Evolutionary conservation across 2,329 filamentous ascomycete genomes (phyloP).

Genomic region (Hypomyces perniciosus): DNA sequence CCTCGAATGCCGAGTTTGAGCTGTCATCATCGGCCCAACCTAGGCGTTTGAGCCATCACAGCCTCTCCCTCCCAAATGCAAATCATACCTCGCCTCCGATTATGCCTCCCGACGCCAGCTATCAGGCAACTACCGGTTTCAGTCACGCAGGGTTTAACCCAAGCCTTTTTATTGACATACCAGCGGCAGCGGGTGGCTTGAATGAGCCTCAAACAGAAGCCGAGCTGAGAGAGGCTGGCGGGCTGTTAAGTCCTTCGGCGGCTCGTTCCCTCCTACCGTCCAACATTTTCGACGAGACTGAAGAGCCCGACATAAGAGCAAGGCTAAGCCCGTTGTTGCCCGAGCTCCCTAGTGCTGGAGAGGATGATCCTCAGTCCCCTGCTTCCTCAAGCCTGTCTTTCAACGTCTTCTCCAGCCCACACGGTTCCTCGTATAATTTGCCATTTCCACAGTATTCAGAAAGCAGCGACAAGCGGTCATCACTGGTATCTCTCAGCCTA

Average conservation of each 20-base stretch:
- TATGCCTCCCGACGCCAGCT: conserved; percentile 35
- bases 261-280: conserved; percentile 70
- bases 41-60: conserved; percentile 43
- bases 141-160: conserved; percentile 46
- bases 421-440: conserved; percentile 53
- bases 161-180: conserved; percentile 47
- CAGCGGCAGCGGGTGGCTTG: conserved; percentile 32
- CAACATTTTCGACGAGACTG: conserved; percentile 54
- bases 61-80: conserved; percentile 40
- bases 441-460: conserved; percentile 48
- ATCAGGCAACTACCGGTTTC: conserved; percentile 49
- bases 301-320: conserved; percentile 51
- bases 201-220: conserved; percentile 50
- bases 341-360: conserved; percentile 24
- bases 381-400: conserved; percentile 52
- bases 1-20: conserved; percentile 43
- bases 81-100: conserved; percentile 35
- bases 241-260: conserved; percentile 65
- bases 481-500: conserved; percentile 21
- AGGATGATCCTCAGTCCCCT: conserved; percentile 53
- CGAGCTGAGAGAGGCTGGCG: conserved; percentile 56
- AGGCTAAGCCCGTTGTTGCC: conserved; percentile 28
- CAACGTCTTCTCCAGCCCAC: conserved; percentile 56
- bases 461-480: conserved; percentile 37
- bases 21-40: conserved; percentile 33